Conservation (phyloP, 78 protist genomes). For the Pigoraptor vietnamica region DNA sequence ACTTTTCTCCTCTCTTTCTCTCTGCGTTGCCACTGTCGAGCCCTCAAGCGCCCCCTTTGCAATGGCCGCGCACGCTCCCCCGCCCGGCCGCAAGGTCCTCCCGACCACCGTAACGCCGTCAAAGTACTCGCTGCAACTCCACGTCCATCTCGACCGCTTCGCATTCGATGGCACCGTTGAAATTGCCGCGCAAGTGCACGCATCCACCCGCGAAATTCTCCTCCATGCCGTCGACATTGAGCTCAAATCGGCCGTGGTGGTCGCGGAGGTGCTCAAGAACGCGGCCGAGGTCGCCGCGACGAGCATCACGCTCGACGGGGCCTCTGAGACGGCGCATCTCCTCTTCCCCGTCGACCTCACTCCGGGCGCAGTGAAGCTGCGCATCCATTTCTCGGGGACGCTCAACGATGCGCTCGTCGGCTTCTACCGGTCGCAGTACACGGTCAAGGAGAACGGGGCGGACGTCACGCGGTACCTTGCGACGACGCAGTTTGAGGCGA, state of each 20-base stretch:
- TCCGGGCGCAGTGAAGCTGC: not conserved
- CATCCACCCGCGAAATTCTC: constrained; percentile 12
- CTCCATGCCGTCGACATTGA: constrained; percentile 35
- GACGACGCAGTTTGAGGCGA: constrained; percentile 80
- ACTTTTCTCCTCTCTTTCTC: no score
- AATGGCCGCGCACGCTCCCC: no score
- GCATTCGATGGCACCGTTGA: constrained; percentile 37
- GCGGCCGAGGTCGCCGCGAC: not conserved
- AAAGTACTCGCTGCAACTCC: constrained; percentile 23
- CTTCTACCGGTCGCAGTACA: constrained; percentile 49
- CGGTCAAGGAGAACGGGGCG: not conserved
- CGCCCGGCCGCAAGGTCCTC: not conserved
- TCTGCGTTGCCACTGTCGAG: no score
- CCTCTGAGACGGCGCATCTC: not conserved
- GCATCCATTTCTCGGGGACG: constrained; percentile 18
- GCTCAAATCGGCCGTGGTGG: constrained; percentile 1
- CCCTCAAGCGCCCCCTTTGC: no score
- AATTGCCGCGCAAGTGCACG: constrained; percentile 6
- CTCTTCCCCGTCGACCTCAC: not conserved
- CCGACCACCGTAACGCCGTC: constrained; percentile 24
- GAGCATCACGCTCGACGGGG: not conserved
- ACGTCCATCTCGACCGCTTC: constrained; percentile 35
- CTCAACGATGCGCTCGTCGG: constrained; percentile 55
- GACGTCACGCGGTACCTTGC: constrained; percentile 31
- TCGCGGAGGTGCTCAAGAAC: not conserved